phyloP scores from a whole-genome alignment of 352 stramenopile species.

The Phytophthora fragariae region DNA sequence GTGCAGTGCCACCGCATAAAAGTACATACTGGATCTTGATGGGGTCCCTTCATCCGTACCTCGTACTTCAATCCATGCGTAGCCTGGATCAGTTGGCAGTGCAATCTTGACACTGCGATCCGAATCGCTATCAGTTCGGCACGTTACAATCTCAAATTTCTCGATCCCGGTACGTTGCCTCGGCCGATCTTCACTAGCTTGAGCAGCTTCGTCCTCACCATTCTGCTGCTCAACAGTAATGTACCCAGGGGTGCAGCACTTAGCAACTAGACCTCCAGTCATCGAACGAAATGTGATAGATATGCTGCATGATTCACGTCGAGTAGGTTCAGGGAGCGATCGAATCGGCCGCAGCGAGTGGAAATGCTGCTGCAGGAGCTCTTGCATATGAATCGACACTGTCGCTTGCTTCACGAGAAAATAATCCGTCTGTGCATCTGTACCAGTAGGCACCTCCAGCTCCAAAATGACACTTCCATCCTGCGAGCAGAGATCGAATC shows the following conservation, averaged over 20 bases:
- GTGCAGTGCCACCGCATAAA: constrained; percentile 47
- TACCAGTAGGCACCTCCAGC: constrained; percentile 55
- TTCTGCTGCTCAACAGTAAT: constrained; percentile 33
- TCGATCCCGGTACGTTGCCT: constrained; percentile 30
- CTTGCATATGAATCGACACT: constrained; percentile 53
- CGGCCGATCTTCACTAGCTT: not conserved
- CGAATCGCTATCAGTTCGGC: constrained; percentile 10
- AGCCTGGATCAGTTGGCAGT: constrained; percentile 50
- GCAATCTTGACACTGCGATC: constrained; percentile 12
- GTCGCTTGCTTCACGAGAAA: constrained; percentile 62
- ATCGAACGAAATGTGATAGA: constrained; percentile 44
- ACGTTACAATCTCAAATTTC: constrained; percentile 40
- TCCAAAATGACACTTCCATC: constrained; percentile 63
- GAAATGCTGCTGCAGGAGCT: constrained; percentile 58
- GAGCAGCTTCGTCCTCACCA: not conserved
- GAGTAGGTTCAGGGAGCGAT: constrained; percentile 18
- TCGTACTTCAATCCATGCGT: constrained; percentile 47
- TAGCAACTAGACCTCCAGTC: constrained; percentile 14
- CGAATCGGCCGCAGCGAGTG: constrained; percentile 38
- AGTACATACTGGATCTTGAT: constrained; percentile 32
- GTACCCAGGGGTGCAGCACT: constrained; percentile 14
- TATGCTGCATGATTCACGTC: constrained; percentile 36
- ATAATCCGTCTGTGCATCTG: constrained; percentile 66
- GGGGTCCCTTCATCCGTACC: constrained; percentile 9
- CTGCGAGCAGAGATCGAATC: constrained; percentile 58